phyloP scores from a whole-genome alignment of 768 basidiomycete species.

The Macrolepiota dolichaula region DNA sequence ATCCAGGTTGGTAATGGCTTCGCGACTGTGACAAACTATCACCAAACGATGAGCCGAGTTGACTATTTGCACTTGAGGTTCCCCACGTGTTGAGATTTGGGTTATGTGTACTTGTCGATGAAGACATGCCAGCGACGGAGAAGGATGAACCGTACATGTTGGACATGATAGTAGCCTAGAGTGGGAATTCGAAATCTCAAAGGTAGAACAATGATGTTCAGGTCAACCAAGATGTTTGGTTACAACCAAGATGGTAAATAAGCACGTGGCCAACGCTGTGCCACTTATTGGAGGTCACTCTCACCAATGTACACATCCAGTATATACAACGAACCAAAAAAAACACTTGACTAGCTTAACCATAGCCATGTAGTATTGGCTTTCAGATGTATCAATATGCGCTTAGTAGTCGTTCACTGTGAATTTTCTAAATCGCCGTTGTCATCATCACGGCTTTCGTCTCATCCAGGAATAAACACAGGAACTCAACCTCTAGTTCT shows the following conservation, averaged over 20 bases:
- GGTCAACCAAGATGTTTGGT: not conserved
- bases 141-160: slow-evolving; percentile 45
- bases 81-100: slow-evolving; percentile 53
- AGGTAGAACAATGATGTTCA: not conserved
- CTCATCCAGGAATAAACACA: too few species aligned
- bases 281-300: too few species aligned
- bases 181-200: not conserved
- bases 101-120: slow-evolving; percentile 43
- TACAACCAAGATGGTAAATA: not conserved
- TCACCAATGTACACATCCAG: too few species aligned
- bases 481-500: too few species aligned
- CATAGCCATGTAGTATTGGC: too few species aligned
- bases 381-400: too few species aligned
- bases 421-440: too few species aligned
- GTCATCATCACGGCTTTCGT: too few species aligned
- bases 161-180: not conserved
- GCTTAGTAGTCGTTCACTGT: too few species aligned
- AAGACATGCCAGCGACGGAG: slow-evolving; percentile 59
- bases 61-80: slow-evolving; percentile 37
- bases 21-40: slow-evolving; percentile 70
- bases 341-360: too few species aligned
- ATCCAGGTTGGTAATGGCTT: slow-evolving; percentile 78
- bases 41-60: slow-evolving; percentile 51
- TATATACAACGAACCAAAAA: too few species aligned
- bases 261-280: too few species aligned